Evolutionary conservation across 2,329 filamentous ascomycete species (phyloP).

Genomic region (Fusarium continuum): DNA sequence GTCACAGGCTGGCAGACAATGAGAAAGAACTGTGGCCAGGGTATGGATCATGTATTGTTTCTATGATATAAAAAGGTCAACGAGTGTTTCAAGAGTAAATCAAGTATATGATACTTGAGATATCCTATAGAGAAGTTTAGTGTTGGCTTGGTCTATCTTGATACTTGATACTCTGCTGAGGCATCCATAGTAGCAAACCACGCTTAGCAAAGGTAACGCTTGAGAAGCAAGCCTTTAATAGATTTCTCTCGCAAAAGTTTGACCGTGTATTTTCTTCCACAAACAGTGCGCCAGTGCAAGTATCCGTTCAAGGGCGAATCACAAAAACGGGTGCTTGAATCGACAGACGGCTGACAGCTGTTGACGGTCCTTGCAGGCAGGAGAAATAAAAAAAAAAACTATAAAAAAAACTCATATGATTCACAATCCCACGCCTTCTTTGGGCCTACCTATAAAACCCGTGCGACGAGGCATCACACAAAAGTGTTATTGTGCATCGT

Average conservation of each 20-base stretch:
- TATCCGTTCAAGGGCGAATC: slow-evolving; percentile 28
- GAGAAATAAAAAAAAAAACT: background rate
- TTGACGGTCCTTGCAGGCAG: slow-evolving; percentile 8
- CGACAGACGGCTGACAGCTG: slow-evolving; percentile 38
- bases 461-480: slow-evolving; percentile 27
- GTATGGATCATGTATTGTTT: too few relatives aligned
- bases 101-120: background rate
- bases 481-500: slow-evolving; percentile 29
- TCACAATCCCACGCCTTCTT: slow-evolving; percentile 19
- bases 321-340: slow-evolving; percentile 11
- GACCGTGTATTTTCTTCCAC: background rate
- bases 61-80: background rate
- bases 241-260: background rate
- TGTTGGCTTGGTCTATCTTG: background rate
- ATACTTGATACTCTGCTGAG: background rate
- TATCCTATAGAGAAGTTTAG: too few relatives aligned
- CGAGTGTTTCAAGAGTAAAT: background rate
- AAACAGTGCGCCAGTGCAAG: slow-evolving; percentile 15
- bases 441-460: slow-evolving; percentile 13
- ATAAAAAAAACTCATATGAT: slow-evolving; percentile 16
- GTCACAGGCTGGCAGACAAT: background rate
- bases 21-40: too few relatives aligned
- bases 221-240: background rate
- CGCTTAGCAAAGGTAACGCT: background rate
- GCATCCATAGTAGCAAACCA: background rate